Conservation (phyloP, 352 stramenopile species). For the Globisporangium uncinulatum region DNA sequence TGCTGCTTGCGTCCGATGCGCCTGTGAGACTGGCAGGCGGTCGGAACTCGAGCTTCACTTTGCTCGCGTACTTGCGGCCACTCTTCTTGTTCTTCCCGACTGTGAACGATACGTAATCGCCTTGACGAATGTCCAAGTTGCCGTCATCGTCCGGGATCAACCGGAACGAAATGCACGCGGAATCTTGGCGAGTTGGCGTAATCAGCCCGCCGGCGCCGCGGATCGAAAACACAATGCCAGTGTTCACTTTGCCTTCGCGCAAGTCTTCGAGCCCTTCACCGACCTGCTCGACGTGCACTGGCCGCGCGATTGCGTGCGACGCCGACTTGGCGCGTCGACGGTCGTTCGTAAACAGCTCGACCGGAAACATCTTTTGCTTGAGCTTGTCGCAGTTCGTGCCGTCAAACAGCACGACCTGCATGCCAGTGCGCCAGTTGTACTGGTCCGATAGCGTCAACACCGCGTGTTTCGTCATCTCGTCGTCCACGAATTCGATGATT, state of each 20-base stretch:
- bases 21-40: conserved; percentile 53
- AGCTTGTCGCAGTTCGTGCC: conserved; percentile 85
- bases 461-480: conserved; percentile 87
- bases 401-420: conserved; percentile 88
- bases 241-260: conserved; percentile 86
- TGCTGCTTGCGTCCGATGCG: conserved; percentile 7
- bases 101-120: conserved; percentile 86
- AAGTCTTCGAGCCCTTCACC: conserved; percentile 79
- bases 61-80: conserved; percentile 83
- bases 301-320: conserved; percentile 51
- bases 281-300: conserved; percentile 77
- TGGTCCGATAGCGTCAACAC: conserved; percentile 82
- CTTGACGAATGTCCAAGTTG: conserved; percentile 78
- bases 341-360: conserved; percentile 53
- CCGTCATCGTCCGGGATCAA: conserved; percentile 86
- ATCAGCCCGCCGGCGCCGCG: conserved; percentile 78
- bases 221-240: conserved; percentile 83
- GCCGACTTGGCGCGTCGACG: conserved; percentile 78
- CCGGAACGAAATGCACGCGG: conserved; percentile 82
- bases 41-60: conserved; percentile 86
- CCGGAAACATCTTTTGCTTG: conserved; percentile 88
- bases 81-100: conserved; percentile 90
- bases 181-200: conserved; percentile 78
- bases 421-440: conserved; percentile 84
- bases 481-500: conserved; percentile 87